These are phyloP conservation scores for Pisolithus microcarpus DNA, from an alignment of 768 basidiomycete species.

Conservation along the genomic window DNA sequence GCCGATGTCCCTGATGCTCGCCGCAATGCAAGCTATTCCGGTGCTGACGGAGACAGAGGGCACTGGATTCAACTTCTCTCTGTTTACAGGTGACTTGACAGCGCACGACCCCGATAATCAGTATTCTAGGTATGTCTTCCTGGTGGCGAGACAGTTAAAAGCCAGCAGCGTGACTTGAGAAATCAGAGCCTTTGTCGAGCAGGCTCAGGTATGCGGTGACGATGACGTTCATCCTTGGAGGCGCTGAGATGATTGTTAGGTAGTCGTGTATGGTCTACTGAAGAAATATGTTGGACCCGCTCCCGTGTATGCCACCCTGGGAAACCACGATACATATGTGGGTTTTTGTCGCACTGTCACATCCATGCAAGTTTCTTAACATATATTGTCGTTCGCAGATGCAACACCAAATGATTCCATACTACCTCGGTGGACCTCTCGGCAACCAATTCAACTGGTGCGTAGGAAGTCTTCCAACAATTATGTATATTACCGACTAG, in stretches of 20 bases:
- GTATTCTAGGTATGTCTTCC: slow-evolving; percentile 41
- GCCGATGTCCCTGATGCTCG: slow-evolving; percentile 47
- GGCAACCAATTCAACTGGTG: slow-evolving; percentile 38
- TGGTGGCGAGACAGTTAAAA: neutral
- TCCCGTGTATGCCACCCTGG: slow-evolving; percentile 63
- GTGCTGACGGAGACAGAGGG: slow-evolving; percentile 51
- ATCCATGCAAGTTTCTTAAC: neutral
- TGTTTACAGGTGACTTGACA: slow-evolving; percentile 72
- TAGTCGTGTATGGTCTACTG: slow-evolving; percentile 55
- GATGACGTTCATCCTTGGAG: neutral
- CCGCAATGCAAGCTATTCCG: slow-evolving; percentile 61
- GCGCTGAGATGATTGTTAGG: slow-evolving; percentile 26
- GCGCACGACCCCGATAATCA: slow-evolving; percentile 65
- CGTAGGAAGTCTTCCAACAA: neutral
- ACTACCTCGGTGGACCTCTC: slow-evolving; percentile 29
- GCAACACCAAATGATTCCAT: slow-evolving; percentile 32
- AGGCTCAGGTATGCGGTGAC: slow-evolving; percentile 42
- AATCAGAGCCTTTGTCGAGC: slow-evolving; percentile 48
- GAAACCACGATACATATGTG: slow-evolving; percentile 72
- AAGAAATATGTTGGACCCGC: slow-evolving; percentile 49
- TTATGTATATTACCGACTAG: neutral
- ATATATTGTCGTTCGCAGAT: neutral
- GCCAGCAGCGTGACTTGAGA: neutral
- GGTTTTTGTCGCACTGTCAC: neutral
- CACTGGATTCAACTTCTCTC: slow-evolving; percentile 53